Percentiles rank a stretch among this genome's conserved stretches.
Conservation (phyloP, 2,329 filamentous ascomycete genomes). For the Fusarium sambucinum region DNA sequence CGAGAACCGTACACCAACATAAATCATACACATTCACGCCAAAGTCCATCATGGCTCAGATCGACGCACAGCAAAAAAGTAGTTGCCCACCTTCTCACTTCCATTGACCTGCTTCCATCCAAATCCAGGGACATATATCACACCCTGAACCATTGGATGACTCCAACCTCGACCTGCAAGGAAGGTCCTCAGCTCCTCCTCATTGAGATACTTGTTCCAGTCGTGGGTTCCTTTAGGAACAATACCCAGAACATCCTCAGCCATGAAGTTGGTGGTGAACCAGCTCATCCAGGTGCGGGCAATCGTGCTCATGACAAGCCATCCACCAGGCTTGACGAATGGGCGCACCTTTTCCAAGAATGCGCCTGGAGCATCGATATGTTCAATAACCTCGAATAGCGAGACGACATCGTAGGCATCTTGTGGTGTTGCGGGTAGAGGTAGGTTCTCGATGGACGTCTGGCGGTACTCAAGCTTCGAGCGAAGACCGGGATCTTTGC, state of each 20-base stretch:
- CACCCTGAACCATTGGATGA: constrained; percentile 75
- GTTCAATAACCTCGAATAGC: constrained; percentile 95
- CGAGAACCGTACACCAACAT: constrained; percentile 7
- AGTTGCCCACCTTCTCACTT: constrained; percentile 91
- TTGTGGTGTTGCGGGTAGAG: constrained; percentile 52
- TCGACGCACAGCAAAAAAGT: constrained; percentile 87
- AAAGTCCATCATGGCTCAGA: constrained; percentile 35
- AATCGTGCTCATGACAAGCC: constrained; percentile 93
- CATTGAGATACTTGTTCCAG: constrained; percentile 96
- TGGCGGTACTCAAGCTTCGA: constrained; percentile 78
- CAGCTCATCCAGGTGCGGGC: constrained; percentile 89
- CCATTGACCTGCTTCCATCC: constrained; percentile 88
- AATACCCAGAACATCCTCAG: constrained; percentile 87
- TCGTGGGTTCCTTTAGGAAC: constrained; percentile 95
- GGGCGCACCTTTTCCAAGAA: constrained; percentile 79
- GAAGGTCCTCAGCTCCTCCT: constrained; percentile 75
- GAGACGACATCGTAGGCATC: constrained; percentile 82
- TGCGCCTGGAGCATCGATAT: constrained; percentile 79
- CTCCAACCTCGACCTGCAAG: constrained; percentile 70
- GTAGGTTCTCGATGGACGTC: constrained; percentile 79
- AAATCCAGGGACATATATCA: constrained; percentile 88
- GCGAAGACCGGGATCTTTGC: constrained; percentile 76
- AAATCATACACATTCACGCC: constrained; percentile 24
- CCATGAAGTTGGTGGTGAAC: constrained; percentile 91
- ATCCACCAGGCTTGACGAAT: constrained; percentile 90